Conservation (phyloP, 1,139 yeast species). For the Taphrina communis region DNA sequence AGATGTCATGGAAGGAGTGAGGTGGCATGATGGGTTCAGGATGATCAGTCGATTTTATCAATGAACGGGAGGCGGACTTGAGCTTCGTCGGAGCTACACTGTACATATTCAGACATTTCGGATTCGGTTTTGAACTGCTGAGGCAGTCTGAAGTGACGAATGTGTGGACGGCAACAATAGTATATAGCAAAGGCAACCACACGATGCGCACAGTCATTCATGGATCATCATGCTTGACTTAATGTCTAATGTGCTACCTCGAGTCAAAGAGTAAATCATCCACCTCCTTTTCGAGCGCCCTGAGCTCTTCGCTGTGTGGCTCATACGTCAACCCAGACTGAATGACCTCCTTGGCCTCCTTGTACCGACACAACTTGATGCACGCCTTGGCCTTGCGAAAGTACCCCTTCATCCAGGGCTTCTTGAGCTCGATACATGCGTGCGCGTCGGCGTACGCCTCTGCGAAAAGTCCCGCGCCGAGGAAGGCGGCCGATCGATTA, state of each 20-base stretch:
- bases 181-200: no score
- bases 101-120: no score
- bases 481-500: conserved; percentile 82
- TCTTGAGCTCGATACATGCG: conserved; percentile 68
- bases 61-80: no score
- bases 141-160: no score
- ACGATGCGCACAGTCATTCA: no score
- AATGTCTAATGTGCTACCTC: neutral
- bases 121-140: no score
- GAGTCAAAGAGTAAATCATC: conserved; percentile 42
- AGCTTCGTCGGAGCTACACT: no score
- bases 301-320: conserved; percentile 57
- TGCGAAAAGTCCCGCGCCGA: conserved; percentile 66
- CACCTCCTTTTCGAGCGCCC: conserved; percentile 50
- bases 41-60: no score
- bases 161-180: no score
- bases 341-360: conserved; percentile 74
- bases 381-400: conserved; percentile 80
- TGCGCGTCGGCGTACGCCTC: conserved; percentile 85
- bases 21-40: no score
- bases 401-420: conserved; percentile 74
- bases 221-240: no score
- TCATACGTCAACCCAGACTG: conserved; percentile 67
- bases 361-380: conserved; percentile 69
- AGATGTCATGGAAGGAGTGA: no score